Evolutionary conservation across 2,329 filamentous ascomycete species (phyloP).

Genomic region (Rugonectria rugulosa): DNA sequence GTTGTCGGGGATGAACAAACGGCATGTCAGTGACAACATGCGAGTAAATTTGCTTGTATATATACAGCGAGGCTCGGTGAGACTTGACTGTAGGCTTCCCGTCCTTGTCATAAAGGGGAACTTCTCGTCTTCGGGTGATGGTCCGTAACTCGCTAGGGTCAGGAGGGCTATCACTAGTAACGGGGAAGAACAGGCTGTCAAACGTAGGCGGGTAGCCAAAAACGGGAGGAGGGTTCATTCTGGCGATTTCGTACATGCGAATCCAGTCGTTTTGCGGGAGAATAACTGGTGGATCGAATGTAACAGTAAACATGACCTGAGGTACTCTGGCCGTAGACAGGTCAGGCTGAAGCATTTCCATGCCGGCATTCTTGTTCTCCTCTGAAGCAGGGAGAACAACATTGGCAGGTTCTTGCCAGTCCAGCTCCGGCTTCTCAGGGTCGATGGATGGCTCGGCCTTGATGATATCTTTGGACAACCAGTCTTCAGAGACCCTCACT

Average conservation of each 20-base stretch:
- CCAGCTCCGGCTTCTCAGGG: slow-evolving; percentile 57
- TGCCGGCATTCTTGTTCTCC: slow-evolving; percentile 56
- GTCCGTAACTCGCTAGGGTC: slow-evolving; percentile 66
- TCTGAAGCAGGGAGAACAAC: slow-evolving; percentile 62
- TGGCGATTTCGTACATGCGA: slow-evolving; percentile 67
- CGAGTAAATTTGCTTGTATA: slow-evolving; percentile 77
- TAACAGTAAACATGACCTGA: slow-evolving; percentile 77
- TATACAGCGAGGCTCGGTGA: slow-evolving; percentile 69
- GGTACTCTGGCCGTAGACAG: slow-evolving; percentile 63
- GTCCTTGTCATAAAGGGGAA: slow-evolving; percentile 51
- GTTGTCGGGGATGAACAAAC: slow-evolving; percentile 80
- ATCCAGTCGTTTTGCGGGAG: slow-evolving; percentile 71
- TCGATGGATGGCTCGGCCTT: slow-evolving; percentile 58
- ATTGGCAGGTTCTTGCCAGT: slow-evolving; percentile 78
- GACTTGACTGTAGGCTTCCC: slow-evolving; percentile 41
- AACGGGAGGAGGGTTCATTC: slow-evolving; percentile 50
- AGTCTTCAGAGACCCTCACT: slow-evolving; percentile 74
- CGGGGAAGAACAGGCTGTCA: slow-evolving; percentile 65
- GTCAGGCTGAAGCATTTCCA: slow-evolving; percentile 60
- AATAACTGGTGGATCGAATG: slow-evolving; percentile 76
- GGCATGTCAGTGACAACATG: slow-evolving; percentile 72
- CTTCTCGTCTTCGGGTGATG: slow-evolving; percentile 57
- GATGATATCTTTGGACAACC: slow-evolving; percentile 74
- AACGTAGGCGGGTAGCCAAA: slow-evolving; percentile 55
- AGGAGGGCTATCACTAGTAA: slow-evolving; percentile 55